phyloP scores from a whole-genome alignment of 805 yeast species.

The Pichia scutulata region DNA sequence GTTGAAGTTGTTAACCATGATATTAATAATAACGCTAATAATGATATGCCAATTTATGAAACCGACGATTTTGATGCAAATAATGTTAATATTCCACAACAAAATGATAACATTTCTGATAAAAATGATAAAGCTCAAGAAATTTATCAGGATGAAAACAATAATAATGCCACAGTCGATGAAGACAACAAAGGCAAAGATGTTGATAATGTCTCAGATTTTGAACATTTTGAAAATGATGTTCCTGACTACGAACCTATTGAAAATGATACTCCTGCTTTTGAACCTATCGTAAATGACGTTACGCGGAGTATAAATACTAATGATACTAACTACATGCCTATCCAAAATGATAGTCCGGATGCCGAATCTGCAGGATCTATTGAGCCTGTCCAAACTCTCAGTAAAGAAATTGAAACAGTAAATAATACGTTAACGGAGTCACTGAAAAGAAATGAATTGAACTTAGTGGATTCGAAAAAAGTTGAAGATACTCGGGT shows the following conservation, averaged over 20 bases:
- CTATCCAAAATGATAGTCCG: background rate
- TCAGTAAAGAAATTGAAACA: background rate
- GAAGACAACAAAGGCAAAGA: background rate
- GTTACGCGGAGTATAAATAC: too few relatives aligned
- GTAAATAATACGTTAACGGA: background rate
- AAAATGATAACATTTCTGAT: background rate
- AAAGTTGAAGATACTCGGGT: constrained; percentile 1
- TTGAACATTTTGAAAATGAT: background rate
- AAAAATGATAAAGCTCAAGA: background rate
- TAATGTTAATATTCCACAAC: background rate
- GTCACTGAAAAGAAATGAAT: background rate
- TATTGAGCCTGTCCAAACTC: background rate
- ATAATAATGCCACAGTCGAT: background rate
- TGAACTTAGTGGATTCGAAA: background rate
- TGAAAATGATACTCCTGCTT: background rate
- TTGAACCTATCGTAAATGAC: background rate
- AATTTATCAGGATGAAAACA: background rate
- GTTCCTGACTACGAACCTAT: background rate
- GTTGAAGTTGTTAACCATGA: background rate
- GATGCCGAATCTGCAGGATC: background rate
- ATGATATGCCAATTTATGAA: background rate
- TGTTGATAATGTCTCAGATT: background rate
- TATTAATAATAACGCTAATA: background rate
- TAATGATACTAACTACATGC: too few relatives aligned
- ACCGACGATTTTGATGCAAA: background rate